Conservation (phyloP, 108 stramenopile genomes). For the Parietichytrium sp. region DNA sequence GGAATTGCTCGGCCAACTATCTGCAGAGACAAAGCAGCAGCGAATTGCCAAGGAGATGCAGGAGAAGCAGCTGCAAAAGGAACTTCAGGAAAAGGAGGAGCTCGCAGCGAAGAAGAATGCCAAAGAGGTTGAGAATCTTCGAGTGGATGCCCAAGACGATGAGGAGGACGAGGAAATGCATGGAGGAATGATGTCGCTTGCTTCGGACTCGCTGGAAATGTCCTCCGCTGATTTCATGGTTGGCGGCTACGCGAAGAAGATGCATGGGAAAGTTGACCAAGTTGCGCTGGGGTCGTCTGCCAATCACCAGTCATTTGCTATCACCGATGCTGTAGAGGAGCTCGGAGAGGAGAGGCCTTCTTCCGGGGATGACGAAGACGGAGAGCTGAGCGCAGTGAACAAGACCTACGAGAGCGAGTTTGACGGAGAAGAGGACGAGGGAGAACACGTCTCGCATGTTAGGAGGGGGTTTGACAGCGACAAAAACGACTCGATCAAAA, state of each 20-base stretch:
- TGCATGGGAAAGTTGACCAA: no score
- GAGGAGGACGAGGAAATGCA: not conserved
- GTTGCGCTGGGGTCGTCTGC: no score
- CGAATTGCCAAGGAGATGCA: no score
- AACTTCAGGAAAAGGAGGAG: not conserved
- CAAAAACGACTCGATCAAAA: not conserved
- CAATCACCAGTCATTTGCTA: no score
- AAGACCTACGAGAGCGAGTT: not conserved
- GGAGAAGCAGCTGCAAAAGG: no score
- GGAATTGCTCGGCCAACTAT: not conserved
- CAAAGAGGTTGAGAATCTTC: not conserved
- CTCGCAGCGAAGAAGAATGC: not conserved
- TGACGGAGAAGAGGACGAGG: not conserved
- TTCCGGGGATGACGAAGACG: no score
- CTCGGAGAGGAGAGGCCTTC: no score
- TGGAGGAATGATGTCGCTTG: not conserved
- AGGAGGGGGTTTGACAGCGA: not conserved
- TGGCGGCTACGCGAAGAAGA: not conserved
- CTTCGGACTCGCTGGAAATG: constrained; percentile 27
- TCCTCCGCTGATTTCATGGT: constrained; percentile 3
- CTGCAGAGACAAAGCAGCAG: no score
- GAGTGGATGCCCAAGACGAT: not conserved
- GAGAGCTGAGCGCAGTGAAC: no score
- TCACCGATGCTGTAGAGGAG: no score
- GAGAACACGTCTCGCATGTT: not conserved